Conservation (phyloP, 2,329 filamentous ascomycete genomes). For the Biscogniauxia sp. region DNA sequence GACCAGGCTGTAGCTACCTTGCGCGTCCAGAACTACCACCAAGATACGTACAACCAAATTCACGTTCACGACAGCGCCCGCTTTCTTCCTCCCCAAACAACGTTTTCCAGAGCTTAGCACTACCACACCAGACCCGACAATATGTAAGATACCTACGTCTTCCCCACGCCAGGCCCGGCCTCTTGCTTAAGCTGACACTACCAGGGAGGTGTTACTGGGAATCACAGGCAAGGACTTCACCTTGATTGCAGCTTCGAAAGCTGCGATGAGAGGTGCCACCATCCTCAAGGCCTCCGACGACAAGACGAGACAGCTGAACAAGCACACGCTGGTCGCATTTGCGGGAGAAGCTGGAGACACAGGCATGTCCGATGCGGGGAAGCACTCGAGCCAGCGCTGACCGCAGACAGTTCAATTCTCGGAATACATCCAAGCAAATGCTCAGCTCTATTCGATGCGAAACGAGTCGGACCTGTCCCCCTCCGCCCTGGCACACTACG, state of each 20-base stretch:
- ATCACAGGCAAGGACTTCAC: constrained; percentile 99
- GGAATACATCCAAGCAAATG: constrained; percentile 98
- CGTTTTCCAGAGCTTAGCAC: constrained; percentile 4
- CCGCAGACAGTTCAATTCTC: constrained; percentile 81
- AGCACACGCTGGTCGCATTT: constrained; percentile 92
- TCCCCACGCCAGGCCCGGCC: background rate
- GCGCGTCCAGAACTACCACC: constrained; percentile 31
- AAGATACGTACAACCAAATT: constrained; percentile 2
- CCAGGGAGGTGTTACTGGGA: constrained; percentile 94
- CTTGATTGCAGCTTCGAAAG: constrained; percentile 95
- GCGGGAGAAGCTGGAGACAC: constrained; percentile 96
- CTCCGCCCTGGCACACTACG: constrained; percentile 85
- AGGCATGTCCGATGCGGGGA: constrained; percentile 48
- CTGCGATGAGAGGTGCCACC: constrained; percentile 94
- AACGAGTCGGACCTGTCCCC: constrained; percentile 92
- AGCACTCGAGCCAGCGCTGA: constrained; percentile 9
- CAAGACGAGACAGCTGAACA: constrained; percentile 91
- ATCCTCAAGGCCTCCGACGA: constrained; percentile 94
- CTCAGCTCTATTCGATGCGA: constrained; percentile 97
- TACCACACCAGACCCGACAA: constrained; percentile 7
- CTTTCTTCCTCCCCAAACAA: constrained; percentile 9
- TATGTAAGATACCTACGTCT: constrained; percentile 11
- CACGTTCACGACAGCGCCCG: background rate
- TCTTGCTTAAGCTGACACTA: constrained; percentile 14
- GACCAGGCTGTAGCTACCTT: constrained; percentile 43